Evolutionary conservation across 164 flowering plant genomes (phyloP).

Genomic region (Nymphaea thermarum): DNA sequence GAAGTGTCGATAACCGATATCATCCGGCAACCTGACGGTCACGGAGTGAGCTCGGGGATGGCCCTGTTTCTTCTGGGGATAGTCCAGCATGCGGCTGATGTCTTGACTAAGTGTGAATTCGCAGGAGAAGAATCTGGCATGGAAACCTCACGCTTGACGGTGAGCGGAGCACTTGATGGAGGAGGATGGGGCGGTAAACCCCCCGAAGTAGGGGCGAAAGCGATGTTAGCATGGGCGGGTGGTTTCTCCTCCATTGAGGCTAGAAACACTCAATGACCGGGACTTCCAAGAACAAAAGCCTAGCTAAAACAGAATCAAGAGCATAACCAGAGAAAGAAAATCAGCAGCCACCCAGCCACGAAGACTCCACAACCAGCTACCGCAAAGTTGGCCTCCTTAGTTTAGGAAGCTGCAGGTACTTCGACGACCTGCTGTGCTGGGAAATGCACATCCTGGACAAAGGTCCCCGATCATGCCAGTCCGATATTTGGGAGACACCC

Average conservation of each 20-base stretch:
- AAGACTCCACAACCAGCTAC: too few relatives aligned
- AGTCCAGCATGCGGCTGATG: constrained; percentile 83
- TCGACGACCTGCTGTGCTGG: too few relatives aligned
- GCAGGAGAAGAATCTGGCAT: constrained; percentile 23
- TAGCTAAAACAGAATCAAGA: too few relatives aligned
- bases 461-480: too few relatives aligned
- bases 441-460: too few relatives aligned
- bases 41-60: constrained; percentile 96
- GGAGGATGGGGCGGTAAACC: neutral
- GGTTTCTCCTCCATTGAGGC: constrained; percentile 18
- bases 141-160: constrained; percentile 13
- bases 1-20: constrained; percentile 21
- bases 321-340: too few relatives aligned
- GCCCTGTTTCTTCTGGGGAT: constrained; percentile 63
- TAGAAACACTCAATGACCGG: neutral
- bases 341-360: too few relatives aligned
- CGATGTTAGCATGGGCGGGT: neutral
- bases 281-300: neutral
- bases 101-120: constrained; percentile 53
- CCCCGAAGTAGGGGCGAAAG: constrained; percentile 10
- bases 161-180: constrained; percentile 2
- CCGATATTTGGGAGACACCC: too few relatives aligned
- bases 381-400: too few relatives aligned
- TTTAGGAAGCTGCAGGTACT: too few relatives aligned
- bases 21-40: constrained; percentile 87